Evolutionary conservation across 1,139 yeast genomes (phyloP), one percentile per base, ranked within the genome.

Genomic region (Yamadazyma taylorii): DNA sequence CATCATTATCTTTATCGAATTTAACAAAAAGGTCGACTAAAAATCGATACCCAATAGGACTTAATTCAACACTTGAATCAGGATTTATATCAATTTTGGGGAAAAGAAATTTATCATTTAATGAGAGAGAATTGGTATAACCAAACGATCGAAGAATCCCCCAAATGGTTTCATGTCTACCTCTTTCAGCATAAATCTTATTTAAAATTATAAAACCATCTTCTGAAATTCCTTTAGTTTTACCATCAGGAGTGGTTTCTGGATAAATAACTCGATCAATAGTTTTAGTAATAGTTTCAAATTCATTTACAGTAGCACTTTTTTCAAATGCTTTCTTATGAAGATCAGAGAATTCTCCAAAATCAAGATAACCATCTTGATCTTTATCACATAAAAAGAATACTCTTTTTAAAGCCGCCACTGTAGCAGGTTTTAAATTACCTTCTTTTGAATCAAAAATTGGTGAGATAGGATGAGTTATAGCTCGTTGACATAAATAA

Each of bases 111-210:
- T 78, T 78, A 50, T 88, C 96, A 49, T 80, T 81, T 24, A 92
- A 69, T 1, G 96, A 88, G 10, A 92, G 65, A 0, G 97, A 89
- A 53, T 92, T 94, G 0, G 97, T 90, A 52, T 92, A 92, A 53
- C 87, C 86, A 59, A 86, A 92, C 1, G 89, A 77, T 37, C 98
- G 62, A 22, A 92, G 58, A 15, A 92, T 87, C 0, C 96, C 95
- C 98, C 98, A 92, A 0, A 88, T 84, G 0, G 97, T 90, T 57
- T 92, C 98, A 56, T 92, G 97, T 30, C 97, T 69, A 0, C 98
- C 98, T 31, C 79, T 78, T 50, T 88, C 95, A 1, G 95, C 95
- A 56, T 85, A 92, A 24, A 85, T 63, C 52, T 84, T 85, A 59
- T 88, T 88, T 37, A 92, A 63, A 1, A 79, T 63, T 5, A 92